phyloP scores from a whole-genome alignment of 2,329 filamentous ascomycete genomes.

The Neurospora sp. region DNA sequence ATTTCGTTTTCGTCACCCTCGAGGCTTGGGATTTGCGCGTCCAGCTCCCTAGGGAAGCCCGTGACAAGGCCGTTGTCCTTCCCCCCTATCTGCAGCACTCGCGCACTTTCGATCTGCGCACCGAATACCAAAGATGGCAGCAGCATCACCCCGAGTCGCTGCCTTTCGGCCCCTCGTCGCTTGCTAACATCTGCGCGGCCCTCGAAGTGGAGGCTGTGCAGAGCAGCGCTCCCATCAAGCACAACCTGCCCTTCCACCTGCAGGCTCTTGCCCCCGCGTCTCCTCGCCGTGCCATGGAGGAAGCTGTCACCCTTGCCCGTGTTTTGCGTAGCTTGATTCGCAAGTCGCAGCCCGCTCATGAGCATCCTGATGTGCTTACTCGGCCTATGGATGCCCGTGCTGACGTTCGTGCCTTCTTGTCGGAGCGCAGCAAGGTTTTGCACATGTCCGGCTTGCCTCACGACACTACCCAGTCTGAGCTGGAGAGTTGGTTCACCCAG shows the following conservation, averaged over 20 bases:
- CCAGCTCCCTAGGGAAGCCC: slow-evolving; percentile 91
- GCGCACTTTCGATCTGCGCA: slow-evolving; percentile 89
- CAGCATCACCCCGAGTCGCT: slow-evolving; percentile 96
- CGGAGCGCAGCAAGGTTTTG: slow-evolving; percentile 93
- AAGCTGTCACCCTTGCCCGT: slow-evolving; percentile 86
- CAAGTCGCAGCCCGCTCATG: slow-evolving; percentile 89
- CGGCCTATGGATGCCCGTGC: slow-evolving; percentile 94
- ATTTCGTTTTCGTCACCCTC: slow-evolving; percentile 96
- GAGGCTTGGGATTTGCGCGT: slow-evolving; percentile 98
- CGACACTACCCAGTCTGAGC: slow-evolving; percentile 95
- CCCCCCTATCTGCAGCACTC: slow-evolving; percentile 97
- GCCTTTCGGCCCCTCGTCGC: slow-evolving; percentile 88
- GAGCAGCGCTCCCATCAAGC: slow-evolving; percentile 95
- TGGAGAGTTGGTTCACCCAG: slow-evolving; percentile 99
- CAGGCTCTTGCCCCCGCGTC: slow-evolving; percentile 93
- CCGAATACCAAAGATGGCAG: slow-evolving; percentile 97
- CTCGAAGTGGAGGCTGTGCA: slow-evolving; percentile 97
- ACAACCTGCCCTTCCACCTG: slow-evolving; percentile 94
- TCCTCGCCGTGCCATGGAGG: slow-evolving; percentile 92
- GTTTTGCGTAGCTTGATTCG: slow-evolving; percentile 87
- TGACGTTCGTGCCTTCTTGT: slow-evolving; percentile 90
- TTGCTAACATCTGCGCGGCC: slow-evolving; percentile 96
- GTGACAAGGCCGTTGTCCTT: slow-evolving; percentile 94
- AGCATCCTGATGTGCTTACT: slow-evolving; percentile 89
- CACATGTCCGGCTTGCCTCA: slow-evolving; percentile 97